phyloP scores from a whole-genome alignment of 1,284 basidiomycete species.

The Microbotryum lychnidis-dioicae region DNA sequence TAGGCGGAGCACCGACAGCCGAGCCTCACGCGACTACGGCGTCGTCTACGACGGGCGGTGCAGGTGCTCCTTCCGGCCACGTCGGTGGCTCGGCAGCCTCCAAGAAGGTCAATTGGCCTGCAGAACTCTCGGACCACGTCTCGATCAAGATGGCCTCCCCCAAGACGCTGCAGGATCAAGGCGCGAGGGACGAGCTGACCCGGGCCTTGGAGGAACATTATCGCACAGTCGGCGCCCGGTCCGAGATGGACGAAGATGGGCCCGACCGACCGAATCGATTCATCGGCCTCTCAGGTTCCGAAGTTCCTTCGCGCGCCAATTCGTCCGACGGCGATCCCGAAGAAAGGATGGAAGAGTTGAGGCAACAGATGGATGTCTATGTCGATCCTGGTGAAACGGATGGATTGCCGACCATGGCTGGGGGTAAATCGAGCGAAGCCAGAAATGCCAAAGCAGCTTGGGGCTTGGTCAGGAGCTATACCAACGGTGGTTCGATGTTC shows the following conservation, averaged over 20 bases:
- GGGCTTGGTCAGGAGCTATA: constrained; percentile 42
- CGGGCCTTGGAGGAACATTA: constrained; percentile 25
- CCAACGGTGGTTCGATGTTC: constrained; percentile 35
- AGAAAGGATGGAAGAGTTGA: constrained; percentile 29
- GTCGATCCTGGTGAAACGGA: constrained; percentile 44
- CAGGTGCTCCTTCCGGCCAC: background rate
- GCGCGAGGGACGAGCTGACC: constrained; percentile 20
- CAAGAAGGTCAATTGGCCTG: constrained; percentile 23
- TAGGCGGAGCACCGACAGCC: background rate
- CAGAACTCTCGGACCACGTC: constrained; percentile 16
- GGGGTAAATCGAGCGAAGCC: constrained; percentile 23
- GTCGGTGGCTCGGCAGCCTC: background rate
- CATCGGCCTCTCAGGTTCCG: constrained; percentile 4
- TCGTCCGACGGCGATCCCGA: constrained; percentile 27
- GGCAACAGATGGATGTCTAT: constrained; percentile 39
- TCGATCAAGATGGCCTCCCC: constrained; percentile 18
- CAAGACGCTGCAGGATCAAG: constrained; percentile 17
- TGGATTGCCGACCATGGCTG: constrained; percentile 40
- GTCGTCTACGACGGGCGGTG: background rate
- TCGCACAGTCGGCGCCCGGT: constrained; percentile 2
- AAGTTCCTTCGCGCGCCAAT: constrained; percentile 15
- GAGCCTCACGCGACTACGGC: background rate
- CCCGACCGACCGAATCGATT: background rate
- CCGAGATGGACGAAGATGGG: constrained; percentile 10
- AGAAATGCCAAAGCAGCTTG: constrained; percentile 35